phyloP scores from a whole-genome alignment of 2,329 filamentous ascomycete species.

The Tothia fuscella region DNA sequence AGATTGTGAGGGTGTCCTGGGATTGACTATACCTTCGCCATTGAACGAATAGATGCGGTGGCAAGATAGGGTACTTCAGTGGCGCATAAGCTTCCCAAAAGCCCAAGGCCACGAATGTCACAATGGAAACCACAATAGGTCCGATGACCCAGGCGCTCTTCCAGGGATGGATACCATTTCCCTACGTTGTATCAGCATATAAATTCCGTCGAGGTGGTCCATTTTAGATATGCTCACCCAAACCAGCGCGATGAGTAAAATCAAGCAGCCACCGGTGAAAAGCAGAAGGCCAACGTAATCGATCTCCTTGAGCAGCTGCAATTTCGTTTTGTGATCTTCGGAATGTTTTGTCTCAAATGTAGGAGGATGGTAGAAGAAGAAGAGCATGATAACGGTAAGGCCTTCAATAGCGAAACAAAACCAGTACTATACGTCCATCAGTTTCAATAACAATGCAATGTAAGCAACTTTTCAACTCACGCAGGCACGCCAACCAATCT shows the following conservation, averaged over 20 bases:
- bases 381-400: constrained; percentile 19
- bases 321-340: constrained; percentile 17
- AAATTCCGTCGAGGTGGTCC: constrained; percentile 34
- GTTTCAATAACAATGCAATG: background rate
- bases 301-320: constrained; percentile 19
- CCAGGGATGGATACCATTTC: constrained; percentile 10
- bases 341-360: constrained; percentile 21
- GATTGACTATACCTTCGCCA: constrained; percentile 11
- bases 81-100: constrained; percentile 20
- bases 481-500: constrained; percentile 18
- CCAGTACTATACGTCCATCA: too few species aligned
- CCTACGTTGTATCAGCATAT: constrained; percentile 29
- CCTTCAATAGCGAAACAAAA: constrained; percentile 20
- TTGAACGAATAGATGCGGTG: constrained; percentile 20
- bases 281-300: constrained; percentile 32
- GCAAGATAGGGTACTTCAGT: constrained; percentile 19
- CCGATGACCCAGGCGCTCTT: constrained; percentile 16
- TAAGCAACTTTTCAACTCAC: too few species aligned
- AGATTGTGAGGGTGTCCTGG: constrained; percentile 20
- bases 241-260: constrained; percentile 14
- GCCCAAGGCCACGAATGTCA: constrained; percentile 17
- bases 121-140: constrained; percentile 19
- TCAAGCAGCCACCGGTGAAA: constrained; percentile 34
- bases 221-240: constrained; percentile 29
- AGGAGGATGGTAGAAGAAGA: constrained; percentile 21